phyloP scores from a whole-genome alignment of 768 basidiomycete species.

The Mycena pura region DNA sequence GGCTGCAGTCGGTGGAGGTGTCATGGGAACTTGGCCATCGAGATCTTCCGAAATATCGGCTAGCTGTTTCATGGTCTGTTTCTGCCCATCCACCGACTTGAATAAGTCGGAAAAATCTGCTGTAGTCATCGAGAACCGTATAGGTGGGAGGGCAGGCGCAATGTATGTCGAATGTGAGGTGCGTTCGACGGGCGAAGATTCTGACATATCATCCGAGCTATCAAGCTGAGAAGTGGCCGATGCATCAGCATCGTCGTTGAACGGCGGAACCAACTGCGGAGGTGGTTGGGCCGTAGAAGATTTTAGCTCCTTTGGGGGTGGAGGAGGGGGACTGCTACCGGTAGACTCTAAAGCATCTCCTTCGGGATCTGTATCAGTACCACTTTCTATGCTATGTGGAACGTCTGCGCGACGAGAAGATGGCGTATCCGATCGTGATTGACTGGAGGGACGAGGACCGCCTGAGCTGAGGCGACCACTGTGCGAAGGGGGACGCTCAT shows the following conservation, averaged over 20 bases:
- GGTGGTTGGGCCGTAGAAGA: slow-evolving; percentile 9
- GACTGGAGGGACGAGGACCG: slow-evolving; percentile 36
- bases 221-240: slow-evolving; percentile 40
- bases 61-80: slow-evolving; percentile 55
- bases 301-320: slow-evolving; percentile 21
- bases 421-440: slow-evolving; percentile 63
- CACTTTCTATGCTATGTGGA: slow-evolving; percentile 75
- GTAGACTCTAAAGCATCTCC: slow-evolving; percentile 41
- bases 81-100: slow-evolving; percentile 59
- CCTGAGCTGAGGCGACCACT: slow-evolving; percentile 28
- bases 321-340: slow-evolving; percentile 29
- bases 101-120: slow-evolving; percentile 83
- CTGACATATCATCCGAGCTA: slow-evolving; percentile 54
- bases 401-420: slow-evolving; percentile 67
- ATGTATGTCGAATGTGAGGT: slow-evolving; percentile 80
- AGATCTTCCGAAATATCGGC: slow-evolving; percentile 48
- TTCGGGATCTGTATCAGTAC: slow-evolving; percentile 74
- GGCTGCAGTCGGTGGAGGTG: slow-evolving; percentile 44
- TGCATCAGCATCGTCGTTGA: slow-evolving; percentile 30
- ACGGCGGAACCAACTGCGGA: slow-evolving; percentile 16
- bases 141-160: slow-evolving; percentile 87
- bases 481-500: slow-evolving; percentile 31
- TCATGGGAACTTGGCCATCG: slow-evolving; percentile 32
- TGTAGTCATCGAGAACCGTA: slow-evolving; percentile 87
- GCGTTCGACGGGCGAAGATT: slow-evolving; percentile 70